These are phyloP conservation scores for Claviceps sp. DNA, from an alignment of 2,329 filamentous ascomycete genomes.

Conservation along the genomic window DNA sequence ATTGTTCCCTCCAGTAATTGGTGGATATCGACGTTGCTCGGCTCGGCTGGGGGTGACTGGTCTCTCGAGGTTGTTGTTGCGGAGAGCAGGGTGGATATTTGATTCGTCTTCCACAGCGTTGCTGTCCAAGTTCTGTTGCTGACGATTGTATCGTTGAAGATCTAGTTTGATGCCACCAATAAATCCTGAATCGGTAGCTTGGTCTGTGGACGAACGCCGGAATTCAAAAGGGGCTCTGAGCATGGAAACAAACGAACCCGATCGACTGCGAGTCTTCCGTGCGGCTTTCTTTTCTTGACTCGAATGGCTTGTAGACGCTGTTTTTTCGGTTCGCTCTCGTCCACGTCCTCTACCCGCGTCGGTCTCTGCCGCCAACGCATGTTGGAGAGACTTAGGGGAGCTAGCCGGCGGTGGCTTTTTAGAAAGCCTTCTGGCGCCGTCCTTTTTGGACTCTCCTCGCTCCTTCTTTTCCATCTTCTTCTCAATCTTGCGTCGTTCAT, in stretches of 20 bases:
- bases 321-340: conserved; percentile 5
- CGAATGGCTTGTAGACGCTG: conserved; percentile 5
- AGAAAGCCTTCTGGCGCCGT: conserved; percentile 14
- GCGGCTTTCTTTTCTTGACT: conserved; percentile 11
- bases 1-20: conserved; percentile 22
- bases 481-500: conserved; percentile 38
- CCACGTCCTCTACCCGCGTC: conserved; percentile 5
- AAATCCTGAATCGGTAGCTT: conserved; percentile 20
- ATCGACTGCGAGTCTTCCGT: conserved; percentile 18
- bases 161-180: conserved; percentile 29
- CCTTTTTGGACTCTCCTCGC: conserved; percentile 13
- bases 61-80: conserved; percentile 13
- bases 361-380: conserved; percentile 6
- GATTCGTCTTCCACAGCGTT: conserved; percentile 14
- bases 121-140: conserved; percentile 16
- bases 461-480: conserved; percentile 30
- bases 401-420: conserved; percentile 19
- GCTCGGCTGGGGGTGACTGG: conserved; percentile 7
- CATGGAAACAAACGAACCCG: conserved; percentile 23
- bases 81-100: conserved; percentile 22
- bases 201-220: conserved; percentile 20
- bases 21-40: conserved; percentile 22
- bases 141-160: conserved; percentile 21
- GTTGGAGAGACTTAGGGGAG: conserved; percentile 8
- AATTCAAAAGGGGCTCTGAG: conserved; percentile 22